Evolutionary conservation across 2,329 filamentous ascomycete species (phyloP).

Genomic region (Fusarium temperatum): DNA sequence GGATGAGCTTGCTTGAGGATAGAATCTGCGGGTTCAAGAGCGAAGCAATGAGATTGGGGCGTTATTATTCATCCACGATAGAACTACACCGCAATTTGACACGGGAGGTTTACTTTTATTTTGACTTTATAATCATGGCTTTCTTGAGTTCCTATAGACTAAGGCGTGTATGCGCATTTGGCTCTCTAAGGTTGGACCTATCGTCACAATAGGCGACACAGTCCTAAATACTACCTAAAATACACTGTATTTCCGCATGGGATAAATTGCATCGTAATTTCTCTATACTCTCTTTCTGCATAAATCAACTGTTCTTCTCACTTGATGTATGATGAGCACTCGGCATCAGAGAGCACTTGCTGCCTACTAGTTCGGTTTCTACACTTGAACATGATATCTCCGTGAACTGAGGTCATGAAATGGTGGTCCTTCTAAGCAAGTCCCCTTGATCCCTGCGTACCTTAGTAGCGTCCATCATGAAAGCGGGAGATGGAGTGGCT

Average conservation of each 20-base stretch:
- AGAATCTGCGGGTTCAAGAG: not conserved
- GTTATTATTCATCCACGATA: not conserved
- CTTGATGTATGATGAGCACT: not conserved
- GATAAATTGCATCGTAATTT: not conserved
- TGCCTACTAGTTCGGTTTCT: not conserved
- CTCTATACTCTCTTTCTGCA: not conserved
- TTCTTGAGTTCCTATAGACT: not conserved
- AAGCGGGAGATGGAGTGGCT: not conserved
- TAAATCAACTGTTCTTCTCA: not conserved
- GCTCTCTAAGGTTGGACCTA: not conserved
- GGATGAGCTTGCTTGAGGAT: slow-evolving; percentile 2
- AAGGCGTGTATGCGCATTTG: not conserved
- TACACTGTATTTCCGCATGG: not conserved
- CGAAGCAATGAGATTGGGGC: not conserved
- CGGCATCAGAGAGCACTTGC: not conserved
- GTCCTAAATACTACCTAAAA: not conserved
- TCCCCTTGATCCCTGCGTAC: not conserved
- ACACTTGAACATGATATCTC: not conserved
- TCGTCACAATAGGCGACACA: not conserved
- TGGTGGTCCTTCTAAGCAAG: not conserved
- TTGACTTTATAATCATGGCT: not conserved
- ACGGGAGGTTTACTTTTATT: not conserved
- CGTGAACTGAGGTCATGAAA: not conserved
- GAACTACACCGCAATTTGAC: not conserved
- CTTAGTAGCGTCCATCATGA: not conserved